Evolutionary conservation across 208 protist genomes (phyloP), one percentile per base, ranked within the genome.

Genomic region (Zelonia costaricensis): DNA sequence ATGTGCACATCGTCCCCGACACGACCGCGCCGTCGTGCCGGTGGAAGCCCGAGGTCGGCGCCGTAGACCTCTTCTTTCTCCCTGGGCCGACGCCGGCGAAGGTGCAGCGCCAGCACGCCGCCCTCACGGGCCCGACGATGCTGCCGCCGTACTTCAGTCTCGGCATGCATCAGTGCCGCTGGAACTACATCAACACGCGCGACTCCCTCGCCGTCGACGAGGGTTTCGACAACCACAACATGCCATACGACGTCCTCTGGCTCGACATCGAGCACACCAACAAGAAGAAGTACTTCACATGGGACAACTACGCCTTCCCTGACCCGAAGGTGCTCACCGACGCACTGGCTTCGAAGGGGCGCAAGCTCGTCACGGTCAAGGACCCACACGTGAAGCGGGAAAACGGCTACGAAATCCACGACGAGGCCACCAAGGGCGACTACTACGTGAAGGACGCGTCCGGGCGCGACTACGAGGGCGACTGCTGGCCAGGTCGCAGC

Each of bases 181-280:
- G 98, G 98, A 98, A 98, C 63, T 99, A 99, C 74, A 81, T 95
- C 44, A 95, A 92, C 76, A 91, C 95, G 44, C 83, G 86, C 18
- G 98, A 99, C 62, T 84, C 95, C 20, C 73, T 91, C 28, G 28
- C 68, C 33, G 90, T 98, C 18, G 86, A 98, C 74, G 72, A 82
- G 30, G 87, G 86, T 18, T 99, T 99, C 69, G 97, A 99, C 62
- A 54, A 86, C 38, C 81, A 98, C 69, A 86, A 98, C 76, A 97
- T 99, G 61, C 98, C 98, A 12, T 98, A 97, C 72, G 99, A 99
- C 81, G 90, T 97, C 10, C 84, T 99, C 30, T 99, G 98, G 98
- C 89, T 99, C 7, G 99, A 99, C 77, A 99, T 99, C 76, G 99
- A 99, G 76, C 98, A 99, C 80, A 99, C 98, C 0, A 86, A 99